Percentiles rank a stretch among this genome's conserved stretches.
Conservation (phyloP, 2,329 filamentous ascomycete genomes). For the Aspergillus hortae region DNA sequence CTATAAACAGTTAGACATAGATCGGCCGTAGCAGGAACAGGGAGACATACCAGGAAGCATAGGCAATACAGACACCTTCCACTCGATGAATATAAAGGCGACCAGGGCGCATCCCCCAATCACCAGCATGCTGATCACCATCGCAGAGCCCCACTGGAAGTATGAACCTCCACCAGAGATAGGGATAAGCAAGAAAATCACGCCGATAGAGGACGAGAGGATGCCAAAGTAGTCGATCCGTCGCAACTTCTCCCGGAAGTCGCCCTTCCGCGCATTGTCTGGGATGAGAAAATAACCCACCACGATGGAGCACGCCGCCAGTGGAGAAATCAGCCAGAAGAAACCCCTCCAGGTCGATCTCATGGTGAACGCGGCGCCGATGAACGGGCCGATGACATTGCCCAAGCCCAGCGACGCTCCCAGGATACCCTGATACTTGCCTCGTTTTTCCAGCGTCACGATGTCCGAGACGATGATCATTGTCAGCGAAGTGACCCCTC, state of each 20-base stretch:
- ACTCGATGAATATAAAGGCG: conserved; percentile 54
- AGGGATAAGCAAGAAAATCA: conserved; percentile 61
- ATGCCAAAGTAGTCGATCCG: conserved; percentile 61
- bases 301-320: conserved; percentile 46
- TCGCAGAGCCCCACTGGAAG: conserved; percentile 54
- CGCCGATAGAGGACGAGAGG: conserved; percentile 51
- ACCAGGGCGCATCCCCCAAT: conserved; percentile 47
- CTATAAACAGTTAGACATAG: conserved; percentile 12
- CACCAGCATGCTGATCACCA: conserved; percentile 58
- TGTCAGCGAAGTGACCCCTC: conserved; percentile 56
- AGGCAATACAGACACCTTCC: conserved; percentile 53
- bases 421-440: conserved; percentile 52
- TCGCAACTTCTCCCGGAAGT: conserved; percentile 46
- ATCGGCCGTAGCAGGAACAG: neutral
- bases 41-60: conserved; percentile 51
- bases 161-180: conserved; percentile 60
- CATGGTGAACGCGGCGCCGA: conserved; percentile 46
- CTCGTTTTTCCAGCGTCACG: conserved; percentile 56
- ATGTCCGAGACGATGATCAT: conserved; percentile 63
- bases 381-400: conserved; percentile 46
- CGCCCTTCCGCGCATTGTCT: conserved; percentile 47
- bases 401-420: conserved; percentile 44
- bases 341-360: conserved; percentile 44
- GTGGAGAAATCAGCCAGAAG: conserved; percentile 52
- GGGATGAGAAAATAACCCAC: conserved; percentile 52